These are phyloP conservation scores for Aspergillus caelatus DNA, from an alignment of 2,329 filamentous ascomycete genomes.

Conservation along the genomic window DNA sequence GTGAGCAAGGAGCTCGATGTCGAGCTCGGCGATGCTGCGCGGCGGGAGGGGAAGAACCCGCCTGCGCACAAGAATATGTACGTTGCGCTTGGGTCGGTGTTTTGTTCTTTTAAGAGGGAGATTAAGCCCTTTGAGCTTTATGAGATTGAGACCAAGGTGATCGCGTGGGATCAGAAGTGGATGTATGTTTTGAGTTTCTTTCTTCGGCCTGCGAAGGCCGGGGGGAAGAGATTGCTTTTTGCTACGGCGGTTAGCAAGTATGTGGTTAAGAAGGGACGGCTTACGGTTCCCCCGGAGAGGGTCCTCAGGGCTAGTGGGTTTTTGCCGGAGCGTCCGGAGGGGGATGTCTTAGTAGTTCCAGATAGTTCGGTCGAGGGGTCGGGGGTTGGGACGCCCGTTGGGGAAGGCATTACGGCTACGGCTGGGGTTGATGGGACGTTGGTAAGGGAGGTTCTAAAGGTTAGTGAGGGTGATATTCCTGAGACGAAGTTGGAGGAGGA, in stretches of 20 bases:
- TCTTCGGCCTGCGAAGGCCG: slow-evolving; percentile 54
- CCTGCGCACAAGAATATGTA: slow-evolving; percentile 54
- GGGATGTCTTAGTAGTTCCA: slow-evolving; percentile 33
- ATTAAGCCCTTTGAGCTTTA: slow-evolving; percentile 70
- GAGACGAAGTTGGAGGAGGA: slow-evolving; percentile 33
- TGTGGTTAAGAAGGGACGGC: slow-evolving; percentile 77
- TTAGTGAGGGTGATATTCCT: slow-evolving; percentile 34
- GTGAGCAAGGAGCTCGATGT: slow-evolving; percentile 57
- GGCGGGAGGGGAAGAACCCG: slow-evolving; percentile 57
- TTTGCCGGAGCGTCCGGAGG: slow-evolving; percentile 72
- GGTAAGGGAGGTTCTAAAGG: slow-evolving; percentile 39
- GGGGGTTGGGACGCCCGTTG: slow-evolving; percentile 35
- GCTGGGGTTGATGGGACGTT: slow-evolving; percentile 39
- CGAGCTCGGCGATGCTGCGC: slow-evolving; percentile 52
- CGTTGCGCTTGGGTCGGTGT: slow-evolving; percentile 72
- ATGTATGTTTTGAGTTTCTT: slow-evolving; percentile 76
- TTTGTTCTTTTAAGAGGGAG: slow-evolving; percentile 73
- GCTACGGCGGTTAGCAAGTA: slow-evolving; percentile 78
- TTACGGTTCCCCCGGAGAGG: slow-evolving; percentile 82
- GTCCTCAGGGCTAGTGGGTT: slow-evolving; percentile 72
- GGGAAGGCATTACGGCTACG: slow-evolving; percentile 36
- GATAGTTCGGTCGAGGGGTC: slow-evolving; percentile 29
- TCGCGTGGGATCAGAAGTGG: slow-evolving; percentile 82
- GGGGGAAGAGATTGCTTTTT: slow-evolving; percentile 63
- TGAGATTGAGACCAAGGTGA: slow-evolving; percentile 72